Base-by-base conservation (phyloP, 2,329 filamentous ascomycete species). In the Ophiostoma perfectum region DNA sequence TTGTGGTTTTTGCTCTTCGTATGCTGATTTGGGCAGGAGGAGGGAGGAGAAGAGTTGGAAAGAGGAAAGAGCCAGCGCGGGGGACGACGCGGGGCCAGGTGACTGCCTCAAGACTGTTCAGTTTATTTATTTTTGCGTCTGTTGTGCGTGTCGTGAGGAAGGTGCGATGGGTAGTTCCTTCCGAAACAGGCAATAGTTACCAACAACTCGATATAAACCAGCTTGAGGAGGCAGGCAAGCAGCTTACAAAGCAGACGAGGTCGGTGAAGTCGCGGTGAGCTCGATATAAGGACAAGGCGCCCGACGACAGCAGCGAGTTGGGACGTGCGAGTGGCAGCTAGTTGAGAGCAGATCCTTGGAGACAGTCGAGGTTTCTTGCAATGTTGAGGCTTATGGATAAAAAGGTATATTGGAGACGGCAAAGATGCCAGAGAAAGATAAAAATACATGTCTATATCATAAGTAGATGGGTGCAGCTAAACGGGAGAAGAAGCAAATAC, bases 161-260 rank as follows among this genome's bases (percentile, higher is more conserved):
- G 68, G 68, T 49, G 49, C 65, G 65, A 64, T 39, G 47, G 38
- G 41, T 49, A 45, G 65, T 64, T 67, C 65, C 42, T 69, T 65
- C 68, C 67, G 36, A 47, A 64, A 58, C 2, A 14, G 58, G 67
- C 18, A 62, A 69, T 58, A 64, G 44, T 58, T 27, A 38, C 9
- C 45, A n/a, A 55, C 42, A 14, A 49, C 38, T 60, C 12, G 27
- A 38, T 18, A 12, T 7, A 52, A 18, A 4, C 8, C 18, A 27
- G 49, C 49, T 18, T 18, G 18, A 4, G 3, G 9, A 11, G 18
- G n/a, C 18, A 11, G 49, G 49, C n/a, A 18, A 27, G 27, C n/a
- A 55, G 18, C 55, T 38, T 38, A n/a, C 60, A 44, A 64, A 44
- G 27, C 5, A 7, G 11, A 60, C 6, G 16, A 27, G 45, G 18